A percentile compares a stretch with the other conserved stretches of the same genome.
These are phyloP conservation scores for Coniochaeta hoffmannii DNA, from an alignment of 2,329 filamentous ascomycete genomes.

Conservation along the genomic window DNA sequence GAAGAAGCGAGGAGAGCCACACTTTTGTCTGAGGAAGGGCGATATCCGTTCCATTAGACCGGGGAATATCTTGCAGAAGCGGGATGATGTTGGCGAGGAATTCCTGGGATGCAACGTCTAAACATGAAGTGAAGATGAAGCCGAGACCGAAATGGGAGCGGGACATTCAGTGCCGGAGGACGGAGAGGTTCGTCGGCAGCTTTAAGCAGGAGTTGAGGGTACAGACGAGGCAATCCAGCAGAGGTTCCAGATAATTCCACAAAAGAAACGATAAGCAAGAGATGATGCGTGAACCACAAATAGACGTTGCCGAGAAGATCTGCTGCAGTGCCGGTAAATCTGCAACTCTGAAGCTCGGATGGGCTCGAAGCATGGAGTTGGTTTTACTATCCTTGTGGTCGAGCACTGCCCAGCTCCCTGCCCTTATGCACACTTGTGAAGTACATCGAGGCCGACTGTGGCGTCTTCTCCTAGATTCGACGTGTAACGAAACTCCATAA, in stretches of 20 bases:
- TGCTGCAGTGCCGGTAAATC: neutral
- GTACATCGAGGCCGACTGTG: neutral
- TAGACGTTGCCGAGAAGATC: neutral
- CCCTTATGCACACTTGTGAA: neutral
- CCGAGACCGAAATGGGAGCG: neutral
- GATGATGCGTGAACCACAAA: neutral
- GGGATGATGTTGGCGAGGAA: neutral
- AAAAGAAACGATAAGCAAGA: neutral
- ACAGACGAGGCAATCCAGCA: neutral
- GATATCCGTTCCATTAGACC: neutral
- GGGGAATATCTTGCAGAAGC: neutral
- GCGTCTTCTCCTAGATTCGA: neutral
- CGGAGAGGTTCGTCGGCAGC: neutral
- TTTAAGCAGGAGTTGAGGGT: neutral
- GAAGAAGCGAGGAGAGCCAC: neutral
- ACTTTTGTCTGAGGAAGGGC: neutral
- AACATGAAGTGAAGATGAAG: neutral
- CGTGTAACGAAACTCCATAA: neutral
- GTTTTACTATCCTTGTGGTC: neutral
- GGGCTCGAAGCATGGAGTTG: neutral
- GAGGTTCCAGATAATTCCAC: neutral
- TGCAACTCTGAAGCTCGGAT: conserved; percentile 1
- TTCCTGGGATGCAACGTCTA: neutral
- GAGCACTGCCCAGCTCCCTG: neutral
- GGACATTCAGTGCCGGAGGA: neutral